Evolutionary conservation across 306 rosid genomes (phyloP), one percentile per base, ranked within the genome.

Genomic region (Cucurbita pepo): DNA sequence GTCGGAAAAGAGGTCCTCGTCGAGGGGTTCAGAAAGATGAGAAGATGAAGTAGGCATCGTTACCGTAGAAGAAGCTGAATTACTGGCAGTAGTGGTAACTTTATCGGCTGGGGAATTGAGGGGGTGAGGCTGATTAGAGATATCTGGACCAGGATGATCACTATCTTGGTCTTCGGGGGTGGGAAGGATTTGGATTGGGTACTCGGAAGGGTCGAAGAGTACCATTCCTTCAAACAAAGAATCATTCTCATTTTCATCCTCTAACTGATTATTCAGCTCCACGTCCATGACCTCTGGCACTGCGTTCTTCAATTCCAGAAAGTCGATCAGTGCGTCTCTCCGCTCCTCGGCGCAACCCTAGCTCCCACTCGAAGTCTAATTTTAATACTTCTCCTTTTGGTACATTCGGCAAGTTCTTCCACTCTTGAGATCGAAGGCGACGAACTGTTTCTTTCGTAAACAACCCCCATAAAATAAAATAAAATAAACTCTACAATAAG

Each of bases 221-320:
- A 80, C 88, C 96, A 90, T 90, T 55, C 96, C 96, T 73, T 90
- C 96, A 60, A 90, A 90, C 30, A 90, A 84, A 7, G 96, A 90
- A 80, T 86, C 96, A 77, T 82, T 82, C 16, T 81, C 82, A 45
- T 76, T 75, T 54, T 19, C 67, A 36, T 60, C 65, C n/a, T 11
- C 21, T 10, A 59, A 14, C 44, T 30, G n/a, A 59, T 59, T 34
- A 12, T 30, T 14, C 5, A 3, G 15, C 36, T 34, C 67, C 45
- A 34, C 67, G 11, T 60, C 67, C 67, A 60, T 60, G 11, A 36
- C 7, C 21, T 22, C 44, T 21, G 45, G 14, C 45, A 14, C 44
- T 15, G 4, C 21, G 36, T 36, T 36, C 19, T 15, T 34, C 44
- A 36, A 60, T 58, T 58, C 45, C 67, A 12, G 67, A 36, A 36